Percentiles rank a stretch among this genome's conserved stretches.
phyloP scores from a whole-genome alignment of 768 basidiomycete genomes.

The Collybia nuda region DNA sequence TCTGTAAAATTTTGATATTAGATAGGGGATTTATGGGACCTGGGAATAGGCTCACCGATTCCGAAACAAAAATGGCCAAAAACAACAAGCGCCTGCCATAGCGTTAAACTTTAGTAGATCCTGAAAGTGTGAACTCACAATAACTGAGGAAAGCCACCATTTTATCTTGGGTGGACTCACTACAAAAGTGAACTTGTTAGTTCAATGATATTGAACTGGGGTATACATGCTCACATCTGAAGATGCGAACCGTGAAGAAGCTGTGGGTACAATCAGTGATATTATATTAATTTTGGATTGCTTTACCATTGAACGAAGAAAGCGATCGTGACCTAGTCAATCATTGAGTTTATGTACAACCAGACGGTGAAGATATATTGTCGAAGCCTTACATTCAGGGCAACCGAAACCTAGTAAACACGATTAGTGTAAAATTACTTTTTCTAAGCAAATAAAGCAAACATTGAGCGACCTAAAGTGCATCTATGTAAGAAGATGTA shows the following conservation, averaged over 20 bases:
- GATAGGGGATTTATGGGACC: too few species aligned
- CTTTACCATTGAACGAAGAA: conserved; percentile 29
- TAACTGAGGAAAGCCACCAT: conserved; percentile 30
- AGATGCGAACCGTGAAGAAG: conserved; percentile 33
- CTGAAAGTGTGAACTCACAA: conserved; percentile 20
- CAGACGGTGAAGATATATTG: too few species aligned
- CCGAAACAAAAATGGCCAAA: conserved; percentile 34
- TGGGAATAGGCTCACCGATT: conserved; percentile 23
- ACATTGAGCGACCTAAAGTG: conserved; percentile 34
- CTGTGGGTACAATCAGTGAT: conserved; percentile 13
- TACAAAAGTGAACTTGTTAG: conserved; percentile 5
- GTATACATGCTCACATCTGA: conserved; percentile 18
- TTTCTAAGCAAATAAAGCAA: conserved; percentile 4
- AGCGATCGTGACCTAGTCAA: conserved; percentile 23
- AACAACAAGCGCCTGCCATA: conserved; percentile 21
- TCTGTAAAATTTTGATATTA: conserved; percentile 15
- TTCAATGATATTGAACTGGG: not conserved
- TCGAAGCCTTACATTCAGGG: conserved; percentile 18
- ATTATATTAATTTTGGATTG: too few species aligned
- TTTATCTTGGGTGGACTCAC: conserved; percentile 27
- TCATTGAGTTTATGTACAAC: too few species aligned
- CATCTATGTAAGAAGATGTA: not conserved
- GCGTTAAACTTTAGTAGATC: not conserved
- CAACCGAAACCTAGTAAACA: conserved; percentile 21
- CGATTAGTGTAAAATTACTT: not conserved